Evolutionary conservation across 1,284 basidiomycete genomes (phyloP), one percentile per base, ranked within the genome.

Genomic region (Cutaneotrichosporon arboriforme): DNA sequence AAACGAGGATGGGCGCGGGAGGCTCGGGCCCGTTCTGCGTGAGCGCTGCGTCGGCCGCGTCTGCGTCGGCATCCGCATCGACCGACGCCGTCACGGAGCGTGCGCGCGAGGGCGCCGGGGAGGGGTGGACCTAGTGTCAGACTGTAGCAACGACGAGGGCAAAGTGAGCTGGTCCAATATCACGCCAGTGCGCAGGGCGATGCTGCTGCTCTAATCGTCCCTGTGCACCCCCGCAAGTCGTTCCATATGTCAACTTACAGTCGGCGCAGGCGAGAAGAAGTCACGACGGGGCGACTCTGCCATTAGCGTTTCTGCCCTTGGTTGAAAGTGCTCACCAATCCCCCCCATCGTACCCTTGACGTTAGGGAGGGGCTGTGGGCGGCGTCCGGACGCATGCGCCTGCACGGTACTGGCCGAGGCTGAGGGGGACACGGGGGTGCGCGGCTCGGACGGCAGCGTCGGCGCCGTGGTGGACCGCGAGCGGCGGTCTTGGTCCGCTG

Each of bases 291-390:
- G 49, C 34, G 49, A 50, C 37, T 50, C 49, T 50, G 49, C 22
- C 8, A 34, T 50, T 18, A 50, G 41, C 22, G 20, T 15, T n/a
- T 35, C 38, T 36, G 17, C n/a, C n/a, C n/a, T n/a, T n/a, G n/a
- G n/a, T n/a, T 47, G 8, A 26, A 36, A 31, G 35, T 31, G 43
- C 60, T 48, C 47, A 62, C 65, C 56, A 13, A 67, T 67, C 3
- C 58, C 65, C 8, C 60, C 62, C 35, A 61, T 51, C 23, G 64
- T 66, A 8, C 64, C 64, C 52, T 66, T 66, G 17, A 66, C 62
- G 21, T 57, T 59, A 1, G 64, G 64, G 20, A 66, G 53, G 4
- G 61, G 63, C 12, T 33, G 46, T 1, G 44, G 51, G 44, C 55
- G 51, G 26, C n/a, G n/a, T n/a, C n/a, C n/a, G n/a, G n/a, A n/a